A percentile compares a stretch with the other conserved stretches of the same genome.
Evolutionary conservation across 441 rosid species (phyloP).

Genomic region (Populus hybrid): DNA sequence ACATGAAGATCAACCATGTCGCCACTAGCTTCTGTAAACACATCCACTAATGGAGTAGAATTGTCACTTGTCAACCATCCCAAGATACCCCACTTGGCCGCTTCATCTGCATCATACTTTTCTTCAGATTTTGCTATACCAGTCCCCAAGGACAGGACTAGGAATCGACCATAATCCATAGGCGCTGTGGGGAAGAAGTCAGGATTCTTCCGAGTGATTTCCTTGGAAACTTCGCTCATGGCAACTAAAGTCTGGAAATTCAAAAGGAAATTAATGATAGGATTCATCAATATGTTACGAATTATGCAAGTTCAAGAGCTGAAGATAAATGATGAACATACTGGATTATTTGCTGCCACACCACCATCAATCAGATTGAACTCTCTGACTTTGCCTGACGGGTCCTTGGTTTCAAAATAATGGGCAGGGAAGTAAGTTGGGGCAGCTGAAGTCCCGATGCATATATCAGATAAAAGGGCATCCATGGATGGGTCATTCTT

Average conservation of each 20-base stretch:
- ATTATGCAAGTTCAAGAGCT: too few species aligned
- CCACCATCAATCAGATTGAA: conserved; percentile 76
- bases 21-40: conserved; percentile 53
- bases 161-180: conserved; percentile 46
- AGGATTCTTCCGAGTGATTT: conserved; percentile 33
- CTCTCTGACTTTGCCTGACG: conserved; percentile 27
- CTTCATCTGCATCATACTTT: conserved; percentile 42
- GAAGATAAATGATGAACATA: not conserved
- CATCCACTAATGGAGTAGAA: conserved; percentile 51
- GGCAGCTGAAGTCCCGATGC: conserved; percentile 73
- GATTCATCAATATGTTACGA: too few species aligned
- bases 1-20: conserved; percentile 64
- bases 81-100: conserved; percentile 57
- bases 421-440: conserved; percentile 82
- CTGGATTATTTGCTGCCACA: conserved; percentile 68
- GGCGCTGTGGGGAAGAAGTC: conserved; percentile 50
- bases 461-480: conserved; percentile 59
- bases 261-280: too few species aligned
- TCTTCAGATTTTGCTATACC: conserved; percentile 39
- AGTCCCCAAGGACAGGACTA: conserved; percentile 58
- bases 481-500: conserved; percentile 37
- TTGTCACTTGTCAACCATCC: conserved; percentile 47
- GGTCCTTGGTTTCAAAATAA: conserved; percentile 41
- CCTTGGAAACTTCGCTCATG: conserved; percentile 52
- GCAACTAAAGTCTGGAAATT: conserved; percentile 47